Percentiles rank a stretch among this genome's conserved stretches.
Evolutionary conservation across 352 stramenopile genomes (phyloP).

Genomic region (Phytophthora macrochlamydospora): DNA sequence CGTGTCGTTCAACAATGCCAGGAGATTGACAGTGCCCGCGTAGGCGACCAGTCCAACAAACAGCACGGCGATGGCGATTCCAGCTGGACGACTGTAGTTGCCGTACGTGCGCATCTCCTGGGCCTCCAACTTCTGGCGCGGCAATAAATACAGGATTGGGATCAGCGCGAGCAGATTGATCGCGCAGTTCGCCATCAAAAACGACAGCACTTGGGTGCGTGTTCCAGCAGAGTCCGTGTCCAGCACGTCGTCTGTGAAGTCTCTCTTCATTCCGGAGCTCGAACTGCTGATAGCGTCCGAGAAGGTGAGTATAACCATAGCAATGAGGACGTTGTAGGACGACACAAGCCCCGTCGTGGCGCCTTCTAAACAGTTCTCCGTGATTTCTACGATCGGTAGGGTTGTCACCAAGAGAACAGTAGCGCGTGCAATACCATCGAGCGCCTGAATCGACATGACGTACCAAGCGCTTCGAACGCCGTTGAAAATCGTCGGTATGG

Average conservation of each 20-base stretch:
- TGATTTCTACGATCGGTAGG: slow-evolving; percentile 75
- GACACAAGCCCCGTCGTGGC: slow-evolving; percentile 65
- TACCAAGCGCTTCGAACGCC: slow-evolving; percentile 54
- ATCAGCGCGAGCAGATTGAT: slow-evolving; percentile 61
- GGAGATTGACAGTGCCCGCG: slow-evolving; percentile 47
- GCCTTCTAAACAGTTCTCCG: slow-evolving; percentile 73
- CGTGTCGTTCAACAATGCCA: slow-evolving; percentile 41
- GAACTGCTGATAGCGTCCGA: slow-evolving; percentile 62
- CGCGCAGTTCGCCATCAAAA: slow-evolving; percentile 47
- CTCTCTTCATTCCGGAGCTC: slow-evolving; percentile 37
- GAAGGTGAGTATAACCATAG: slow-evolving; percentile 63
- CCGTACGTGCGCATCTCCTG: slow-evolving; percentile 70
- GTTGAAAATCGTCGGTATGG: slow-evolving; percentile 58
- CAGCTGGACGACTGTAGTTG: slow-evolving; percentile 44
- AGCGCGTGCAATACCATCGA: slow-evolving; percentile 47
- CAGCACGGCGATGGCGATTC: slow-evolving; percentile 39
- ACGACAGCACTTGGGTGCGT: slow-evolving; percentile 41
- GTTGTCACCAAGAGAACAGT: slow-evolving; percentile 55
- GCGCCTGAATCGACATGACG: slow-evolving; percentile 43
- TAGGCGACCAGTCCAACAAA: slow-evolving; percentile 54
- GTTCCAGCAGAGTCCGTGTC: slow-evolving; percentile 35
- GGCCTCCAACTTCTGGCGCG: slow-evolving; percentile 63
- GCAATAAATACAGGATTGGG: slow-evolving; percentile 73
- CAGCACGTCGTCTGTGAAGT: slow-evolving; percentile 46
- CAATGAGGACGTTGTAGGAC: slow-evolving; percentile 68